Conservation (phyloP, 805 yeast species). For the Lipomyces yamadae region DNA sequence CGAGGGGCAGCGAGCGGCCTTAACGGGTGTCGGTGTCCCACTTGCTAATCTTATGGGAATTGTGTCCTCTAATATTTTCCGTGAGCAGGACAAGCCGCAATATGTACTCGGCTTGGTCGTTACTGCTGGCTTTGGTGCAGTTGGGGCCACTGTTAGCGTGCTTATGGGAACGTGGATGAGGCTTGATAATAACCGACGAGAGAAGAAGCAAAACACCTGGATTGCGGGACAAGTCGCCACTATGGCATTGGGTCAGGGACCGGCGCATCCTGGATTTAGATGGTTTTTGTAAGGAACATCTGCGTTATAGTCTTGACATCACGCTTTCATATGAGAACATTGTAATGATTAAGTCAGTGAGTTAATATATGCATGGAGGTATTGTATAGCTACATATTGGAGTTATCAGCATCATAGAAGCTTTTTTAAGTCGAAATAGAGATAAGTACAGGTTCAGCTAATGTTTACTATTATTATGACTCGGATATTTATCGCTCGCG, state of each 20-base stretch:
- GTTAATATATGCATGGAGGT: background rate
- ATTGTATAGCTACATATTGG: background rate
- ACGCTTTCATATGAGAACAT: too few species aligned
- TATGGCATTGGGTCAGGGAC: constrained; percentile 52
- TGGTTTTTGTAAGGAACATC: constrained; percentile 49
- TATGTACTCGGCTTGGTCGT: constrained; percentile 58
- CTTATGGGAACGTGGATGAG: constrained; percentile 48
- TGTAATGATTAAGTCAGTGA: too few species aligned
- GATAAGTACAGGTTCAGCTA: too few species aligned
- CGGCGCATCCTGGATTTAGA: constrained; percentile 52
- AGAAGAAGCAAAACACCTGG: constrained; percentile 49
- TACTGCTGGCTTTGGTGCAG: constrained; percentile 54
- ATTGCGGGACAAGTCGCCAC: constrained; percentile 53
- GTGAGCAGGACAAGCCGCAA: constrained; percentile 58
- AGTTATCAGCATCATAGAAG: background rate
- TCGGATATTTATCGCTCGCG: too few species aligned
- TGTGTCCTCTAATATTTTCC: constrained; percentile 58
- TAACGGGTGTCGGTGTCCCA: constrained; percentile 58
- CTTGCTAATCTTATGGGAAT: constrained; percentile 63
- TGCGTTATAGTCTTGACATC: background rate
- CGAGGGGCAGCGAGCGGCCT: constrained; percentile 53
- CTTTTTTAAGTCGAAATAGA: background rate
- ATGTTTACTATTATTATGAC: too few species aligned
- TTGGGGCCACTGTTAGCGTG: constrained; percentile 48
- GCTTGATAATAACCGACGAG: constrained; percentile 52